Percentiles rank a stretch among this genome's conserved stretches.
These are phyloP conservation scores for Aspergillus sclerotialis DNA, from an alignment of 2,329 filamentous ascomycete species.

Conservation along the genomic window DNA sequence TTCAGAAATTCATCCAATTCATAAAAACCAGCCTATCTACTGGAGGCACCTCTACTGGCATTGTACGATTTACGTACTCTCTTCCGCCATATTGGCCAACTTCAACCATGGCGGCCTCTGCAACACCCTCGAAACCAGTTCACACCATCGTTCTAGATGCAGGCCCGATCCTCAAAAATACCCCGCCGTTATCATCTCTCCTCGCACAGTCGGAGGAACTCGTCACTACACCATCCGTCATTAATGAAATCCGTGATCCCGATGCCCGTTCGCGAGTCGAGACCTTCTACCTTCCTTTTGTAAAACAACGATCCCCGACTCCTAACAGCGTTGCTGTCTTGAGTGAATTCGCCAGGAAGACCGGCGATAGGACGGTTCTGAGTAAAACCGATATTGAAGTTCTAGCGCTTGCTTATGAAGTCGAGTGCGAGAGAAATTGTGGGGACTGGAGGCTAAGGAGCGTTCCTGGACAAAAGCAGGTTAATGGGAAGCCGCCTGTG, in stretches of 20 bases:
- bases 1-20: slow-evolving; percentile 1
- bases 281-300: slow-evolving; percentile 76
- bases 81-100: background rate
- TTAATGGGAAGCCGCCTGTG: slow-evolving; percentile 62
- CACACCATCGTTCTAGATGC: slow-evolving; percentile 84
- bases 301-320: slow-evolving; percentile 67
- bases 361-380: slow-evolving; percentile 80
- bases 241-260: slow-evolving; percentile 80
- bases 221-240: slow-evolving; percentile 76
- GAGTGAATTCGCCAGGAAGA: slow-evolving; percentile 77
- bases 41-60: slow-evolving; percentile 2
- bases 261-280: slow-evolving; percentile 74
- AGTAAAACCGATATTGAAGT: slow-evolving; percentile 86
- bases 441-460: slow-evolving; percentile 80
- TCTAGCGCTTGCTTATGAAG: slow-evolving; percentile 82
- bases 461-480: slow-evolving; percentile 67
- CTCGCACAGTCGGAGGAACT: slow-evolving; percentile 68
- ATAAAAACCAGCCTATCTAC: too few relatives aligned
- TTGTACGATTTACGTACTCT: background rate
- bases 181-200: slow-evolving; percentile 75
- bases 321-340: slow-evolving; percentile 74
- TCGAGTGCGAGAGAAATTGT: slow-evolving; percentile 87
- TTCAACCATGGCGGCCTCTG: too few relatives aligned
- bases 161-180: slow-evolving; percentile 88
- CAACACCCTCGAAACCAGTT: slow-evolving; percentile 53